Base-by-base conservation (phyloP, 768 basidiomycete species). In the Mycena vulgaris region DNA sequence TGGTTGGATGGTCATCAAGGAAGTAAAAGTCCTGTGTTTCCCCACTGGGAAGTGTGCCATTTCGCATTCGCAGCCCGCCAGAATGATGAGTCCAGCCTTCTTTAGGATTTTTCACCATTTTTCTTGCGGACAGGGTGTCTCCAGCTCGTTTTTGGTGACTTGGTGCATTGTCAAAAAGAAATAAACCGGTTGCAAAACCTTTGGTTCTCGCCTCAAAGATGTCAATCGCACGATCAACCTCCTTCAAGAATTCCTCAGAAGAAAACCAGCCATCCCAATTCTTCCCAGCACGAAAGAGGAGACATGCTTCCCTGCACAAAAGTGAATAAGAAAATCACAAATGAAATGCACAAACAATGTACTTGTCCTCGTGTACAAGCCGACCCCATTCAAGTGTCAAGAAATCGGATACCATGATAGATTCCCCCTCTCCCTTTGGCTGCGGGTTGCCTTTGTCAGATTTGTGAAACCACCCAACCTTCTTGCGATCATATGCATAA, bases 381-480 rank as follows among this genome's bases (percentile, higher is more conserved):
- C 58, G n/a, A 16, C 78, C 78, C 60, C 72, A 78, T 23, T 79
- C 77, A 17, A 74, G 52, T 5, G 75, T 78, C 30, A 79, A 68
- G 61, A 81, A 81, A 57, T 80, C 76, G 1, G 79, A 77, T 1
- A 79, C 73, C 80, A 81, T 81, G 1, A 80, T 39, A 4, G 80
- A 81, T 71, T n/a, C n/a, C n/a, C n/a, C n/a, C n/a, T n/a, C n/a
- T n/a, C n/a, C n/a, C n/a, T n/a, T n/a, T n/a, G n/a, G n/a, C n/a
- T n/a, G n/a, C n/a, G n/a, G n/a, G n/a, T n/a, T n/a, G n/a, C n/a
- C n/a, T n/a, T n/a, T n/a, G 13, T 68, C 66, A 13, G 23, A 37
- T 25, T 59, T 42, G 45, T 71, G 66, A n/a, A 71, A 63, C 80
- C 79, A 81, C 10, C 57, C 39, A 13, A 33, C 57, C 25, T 75